Conservation (phyloP, 2,329 filamentous ascomycete genomes). For the Diaporthe vaccinii region DNA sequence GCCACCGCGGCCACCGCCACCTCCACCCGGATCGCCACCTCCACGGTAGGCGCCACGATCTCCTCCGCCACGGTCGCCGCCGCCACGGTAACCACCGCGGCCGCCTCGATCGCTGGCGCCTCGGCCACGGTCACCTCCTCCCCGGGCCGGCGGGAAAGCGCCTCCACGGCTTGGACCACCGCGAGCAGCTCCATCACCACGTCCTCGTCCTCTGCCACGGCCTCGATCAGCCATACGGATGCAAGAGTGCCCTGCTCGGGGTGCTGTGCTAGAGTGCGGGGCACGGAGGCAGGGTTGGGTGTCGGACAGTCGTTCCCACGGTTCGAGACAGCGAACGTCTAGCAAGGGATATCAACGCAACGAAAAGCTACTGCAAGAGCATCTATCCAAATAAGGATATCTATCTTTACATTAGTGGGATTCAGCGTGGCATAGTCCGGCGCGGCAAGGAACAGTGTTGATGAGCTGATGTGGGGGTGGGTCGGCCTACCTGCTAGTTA, state of each 20-base stretch:
- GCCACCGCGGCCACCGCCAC: constrained; percentile 30
- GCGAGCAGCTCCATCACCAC: background rate
- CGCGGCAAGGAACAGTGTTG: background rate
- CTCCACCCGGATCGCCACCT: constrained; percentile 7
- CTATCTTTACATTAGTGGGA: background rate
- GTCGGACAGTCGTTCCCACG: background rate
- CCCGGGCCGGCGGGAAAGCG: constrained; percentile 5
- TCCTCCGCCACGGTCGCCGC: constrained; percentile 12
- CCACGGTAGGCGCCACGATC: constrained; percentile 15
- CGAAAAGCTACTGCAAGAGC: background rate
- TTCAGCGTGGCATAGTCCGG: background rate
- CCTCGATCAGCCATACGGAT: constrained; percentile 15
- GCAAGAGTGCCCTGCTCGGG: background rate
- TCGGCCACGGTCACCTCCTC: constrained; percentile 17
- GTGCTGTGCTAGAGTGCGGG: background rate
- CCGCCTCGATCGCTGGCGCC: constrained; percentile 15
- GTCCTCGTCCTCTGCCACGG: constrained; percentile 11
- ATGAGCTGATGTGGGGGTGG: background rate
- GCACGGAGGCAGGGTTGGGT: background rate
- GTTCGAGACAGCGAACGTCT: background rate
- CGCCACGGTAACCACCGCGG: constrained; percentile 33
- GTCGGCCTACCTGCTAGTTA: background rate
- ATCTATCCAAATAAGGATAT: background rate
- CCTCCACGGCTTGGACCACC: constrained; percentile 15
- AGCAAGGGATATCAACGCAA: background rate